A percentile compares a stretch with the other conserved stretches of the same genome.
Conservation (phyloP, 371 early-diverging fungal genomes). For the Apophysomyces trapeziformis region DNA sequence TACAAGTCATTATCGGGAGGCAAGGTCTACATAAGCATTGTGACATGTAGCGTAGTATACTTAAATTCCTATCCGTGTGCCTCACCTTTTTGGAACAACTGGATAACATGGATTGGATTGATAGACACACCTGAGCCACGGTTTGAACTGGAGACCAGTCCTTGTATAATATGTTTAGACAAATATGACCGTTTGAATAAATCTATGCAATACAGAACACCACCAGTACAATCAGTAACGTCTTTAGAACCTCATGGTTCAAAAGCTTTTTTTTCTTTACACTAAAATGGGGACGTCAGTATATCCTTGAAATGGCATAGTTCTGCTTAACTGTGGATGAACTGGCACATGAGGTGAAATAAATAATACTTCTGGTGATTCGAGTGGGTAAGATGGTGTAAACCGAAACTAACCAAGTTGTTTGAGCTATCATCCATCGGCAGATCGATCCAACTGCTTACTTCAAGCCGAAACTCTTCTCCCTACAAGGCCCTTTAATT, state of each 20-base stretch:
- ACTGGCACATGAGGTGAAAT: conserved; percentile 69
- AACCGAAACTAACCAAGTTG: conserved; percentile 70
- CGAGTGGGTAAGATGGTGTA: conserved; percentile 82
- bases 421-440: neutral
- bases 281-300: conserved; percentile 12
- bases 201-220: conserved; percentile 47
- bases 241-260: neutral
- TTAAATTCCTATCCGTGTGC: neutral
- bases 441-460: conserved; percentile 24
- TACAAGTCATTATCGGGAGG: conserved; percentile 81
- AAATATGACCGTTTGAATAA: conserved; percentile 94
- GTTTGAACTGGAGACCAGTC: conserved; percentile 97
- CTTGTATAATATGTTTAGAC: conserved; percentile 94
- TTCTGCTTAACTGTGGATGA: conserved; percentile 78
- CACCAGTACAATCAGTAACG: conserved; percentile 2
- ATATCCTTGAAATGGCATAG: neutral
- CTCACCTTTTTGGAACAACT: conserved; percentile 79
- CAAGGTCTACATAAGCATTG: conserved; percentile 51
- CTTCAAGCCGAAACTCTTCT: conserved; percentile 71
- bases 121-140: conserved; percentile 90
- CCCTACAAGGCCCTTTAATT: conserved; percentile 35
- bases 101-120: conserved; percentile 92
- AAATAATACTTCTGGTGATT: conserved; percentile 86
- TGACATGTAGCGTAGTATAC: neutral
- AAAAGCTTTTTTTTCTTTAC: conserved; percentile 11